Evolutionary conservation across 495 filamentous ascomycete species (phyloP), one percentile per base, ranked within the genome.

Genomic region (Tetracladium marchalianum): DNA sequence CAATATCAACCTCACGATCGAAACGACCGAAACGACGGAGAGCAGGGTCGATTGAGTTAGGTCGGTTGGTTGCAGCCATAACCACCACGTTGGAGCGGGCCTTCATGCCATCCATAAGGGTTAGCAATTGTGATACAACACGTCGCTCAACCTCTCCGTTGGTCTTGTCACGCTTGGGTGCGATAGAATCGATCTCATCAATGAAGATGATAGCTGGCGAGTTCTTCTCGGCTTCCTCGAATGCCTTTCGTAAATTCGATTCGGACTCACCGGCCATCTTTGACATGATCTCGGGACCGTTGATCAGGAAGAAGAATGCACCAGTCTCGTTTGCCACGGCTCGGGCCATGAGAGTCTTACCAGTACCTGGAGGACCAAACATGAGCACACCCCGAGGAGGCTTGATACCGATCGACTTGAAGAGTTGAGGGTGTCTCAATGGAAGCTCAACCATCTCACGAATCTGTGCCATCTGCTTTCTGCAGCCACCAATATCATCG

Each of bases 351-450:
- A 98, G 69, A 11, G 90, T 98, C 76, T 98, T 98, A 83, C 90
- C 90, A 50, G 90, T 98, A 85, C 90, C 90, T 1, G 90, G 90
- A 58, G 90, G 90, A 41, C 90, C 90, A 69, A 85, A 98, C 70
- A 98, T 87, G 53, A 98, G 80, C 56, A 98, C 94, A 82, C 90
- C 90, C 58, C 92, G 90, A 35, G 92, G 92, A 33, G 92, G 93
- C 77, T 98, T 98, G 71, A 98, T 96, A 81, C 92, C 92, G 57
- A 98, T 97, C 35, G 90, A 96, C 76, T 96, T 96, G 86, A 98
- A 98, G 17, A 98, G 84, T 62, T 96, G 92, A 44, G 92, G 92
- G 66, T 98, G 92, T 53, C 92, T 80, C 11, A 98, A 76, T 43
- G 92, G 92, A 57, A 98, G 73, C 75, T 98, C 92, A 49, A 98